Base-by-base conservation (phyloP, 1,284 basidiomycete species). In the Cryptococcus maquisensis region DNA sequence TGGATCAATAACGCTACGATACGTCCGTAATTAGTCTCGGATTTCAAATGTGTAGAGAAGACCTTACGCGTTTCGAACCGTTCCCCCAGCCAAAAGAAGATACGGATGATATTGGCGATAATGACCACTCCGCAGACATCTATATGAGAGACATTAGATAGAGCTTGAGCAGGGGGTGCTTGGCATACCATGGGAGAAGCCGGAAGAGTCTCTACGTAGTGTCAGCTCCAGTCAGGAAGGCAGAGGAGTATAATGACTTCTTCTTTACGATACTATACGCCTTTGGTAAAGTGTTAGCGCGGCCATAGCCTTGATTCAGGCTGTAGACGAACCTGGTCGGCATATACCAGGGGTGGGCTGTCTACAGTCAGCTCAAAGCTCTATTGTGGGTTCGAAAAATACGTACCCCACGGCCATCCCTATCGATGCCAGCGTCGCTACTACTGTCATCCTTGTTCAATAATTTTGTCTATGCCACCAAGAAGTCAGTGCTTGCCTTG, bases 81-180 rank as follows among this genome's bases (percentile, higher is more conserved):
- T 43, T 78, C 75, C 2, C 78, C 79, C 35, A 80, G 73, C 77
- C 78, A 80, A 67, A 78, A 80, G 67, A 77, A 76, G 43, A 72
- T 63, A 38, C 78, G 66, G 37, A 72, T 73, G 51, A 77, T 73
- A 61, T 77, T 78, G 21, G 77, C 77, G 47, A 78, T 70, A 32
- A 76, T 63, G 23, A 76, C 52, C 26, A 73, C 72, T 6, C 72
- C 70, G 57, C 68, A 73, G 23, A 74, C 69, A 51, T 74, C 72
- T 73, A 55, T 2, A 38, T 40, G n/a, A 26, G 2, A 32, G 16
- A 3, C 6, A 42, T 23, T 39, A 26, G n/a, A 40, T 13, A 8
- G 21, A 20, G 16, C 8, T 21, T 37, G 35, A 10, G 37, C 35
- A 15, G 20, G 15, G 4, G 10, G 35, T 40, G 39, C 6, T 10